These are phyloP conservation scores for Licmophora abbreviata DNA, from an alignment of 108 stramenopile genomes.

Conservation along the genomic window DNA sequence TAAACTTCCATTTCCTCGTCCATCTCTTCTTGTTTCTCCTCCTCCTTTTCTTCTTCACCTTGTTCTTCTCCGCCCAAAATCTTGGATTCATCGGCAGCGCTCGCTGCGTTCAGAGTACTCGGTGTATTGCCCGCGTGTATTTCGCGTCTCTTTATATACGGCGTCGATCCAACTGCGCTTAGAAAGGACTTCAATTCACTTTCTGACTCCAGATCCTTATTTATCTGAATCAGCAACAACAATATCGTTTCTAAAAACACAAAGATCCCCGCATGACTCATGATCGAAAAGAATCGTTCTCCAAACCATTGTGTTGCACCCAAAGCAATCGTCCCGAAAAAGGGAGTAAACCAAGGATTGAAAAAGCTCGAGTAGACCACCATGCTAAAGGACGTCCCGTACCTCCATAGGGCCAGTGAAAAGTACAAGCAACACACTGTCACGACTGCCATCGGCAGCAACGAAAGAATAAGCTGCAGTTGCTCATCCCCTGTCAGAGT, in stretches of 20 bases:
- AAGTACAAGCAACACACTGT: neutral
- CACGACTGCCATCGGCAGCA: neutral
- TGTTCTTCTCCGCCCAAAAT: no score
- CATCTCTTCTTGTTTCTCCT: neutral
- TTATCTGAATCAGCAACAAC: neutral
- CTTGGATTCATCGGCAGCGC: neutral
- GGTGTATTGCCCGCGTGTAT: neutral
- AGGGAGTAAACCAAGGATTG: slow-evolving; percentile 9
- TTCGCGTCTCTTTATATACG: no score
- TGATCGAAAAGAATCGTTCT: neutral
- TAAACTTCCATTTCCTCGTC: no score
- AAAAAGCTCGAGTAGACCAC: slow-evolving; percentile 4
- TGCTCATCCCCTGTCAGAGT: neutral
- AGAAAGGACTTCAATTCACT: slow-evolving; percentile 4
- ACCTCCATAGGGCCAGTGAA: neutral
- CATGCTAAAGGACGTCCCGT: slow-evolving; percentile 7
- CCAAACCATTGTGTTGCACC: slow-evolving; percentile 5
- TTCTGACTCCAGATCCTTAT: slow-evolving; percentile 2
- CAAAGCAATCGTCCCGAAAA: slow-evolving; percentile 8
- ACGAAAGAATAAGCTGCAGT: neutral
- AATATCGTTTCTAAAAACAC: slow-evolving; percentile 3
- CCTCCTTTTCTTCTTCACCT: neutral
- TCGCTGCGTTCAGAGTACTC: neutral
- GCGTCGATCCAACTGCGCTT: neutral
- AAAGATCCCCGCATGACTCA: slow-evolving; percentile 1